A percentile compares a stretch with the other conserved stretches of the same genome.
Conservation (phyloP, 768 basidiomycete genomes). For the Galerina sulciceps region DNA sequence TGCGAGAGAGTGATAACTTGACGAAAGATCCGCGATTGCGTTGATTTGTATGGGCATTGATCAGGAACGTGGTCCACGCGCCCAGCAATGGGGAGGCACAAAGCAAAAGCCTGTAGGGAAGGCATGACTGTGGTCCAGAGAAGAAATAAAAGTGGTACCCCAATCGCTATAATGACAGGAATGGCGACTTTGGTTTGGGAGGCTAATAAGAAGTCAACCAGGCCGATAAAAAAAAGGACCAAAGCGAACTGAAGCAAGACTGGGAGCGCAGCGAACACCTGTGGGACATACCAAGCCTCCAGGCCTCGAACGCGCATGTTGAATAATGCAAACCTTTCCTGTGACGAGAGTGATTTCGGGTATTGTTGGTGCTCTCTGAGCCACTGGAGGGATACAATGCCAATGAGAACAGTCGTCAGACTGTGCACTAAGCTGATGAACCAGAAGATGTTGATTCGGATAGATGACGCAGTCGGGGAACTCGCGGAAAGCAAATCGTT, state of each 20-base stretch:
- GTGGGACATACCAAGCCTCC: slow-evolving; percentile 3
- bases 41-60: slow-evolving; percentile 3
- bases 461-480: background rate
- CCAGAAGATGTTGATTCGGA: slow-evolving; percentile 26
- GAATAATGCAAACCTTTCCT: slow-evolving; percentile 1
- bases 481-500: background rate
- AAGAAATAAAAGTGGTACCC: background rate
- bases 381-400: slow-evolving; percentile 21
- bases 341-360: background rate
- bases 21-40: background rate
- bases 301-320: slow-evolving; percentile 6
- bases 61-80: background rate
- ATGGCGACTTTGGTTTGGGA: background rate
- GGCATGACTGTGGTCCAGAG: background rate
- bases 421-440: slow-evolving; percentile 24
- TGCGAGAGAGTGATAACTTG: background rate
- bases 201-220: background rate
- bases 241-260: slow-evolving; percentile 2
- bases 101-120: background rate
- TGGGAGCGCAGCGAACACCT: background rate
- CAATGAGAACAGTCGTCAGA: slow-evolving; percentile 22
- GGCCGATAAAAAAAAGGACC: slow-evolving; percentile 2
- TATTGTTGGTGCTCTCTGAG: slow-evolving; percentile 9
- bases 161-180: background rate
- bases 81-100: background rate